phyloP scores from a whole-genome alignment of 352 stramenopile genomes.

The Phytophthora crassamura region DNA sequence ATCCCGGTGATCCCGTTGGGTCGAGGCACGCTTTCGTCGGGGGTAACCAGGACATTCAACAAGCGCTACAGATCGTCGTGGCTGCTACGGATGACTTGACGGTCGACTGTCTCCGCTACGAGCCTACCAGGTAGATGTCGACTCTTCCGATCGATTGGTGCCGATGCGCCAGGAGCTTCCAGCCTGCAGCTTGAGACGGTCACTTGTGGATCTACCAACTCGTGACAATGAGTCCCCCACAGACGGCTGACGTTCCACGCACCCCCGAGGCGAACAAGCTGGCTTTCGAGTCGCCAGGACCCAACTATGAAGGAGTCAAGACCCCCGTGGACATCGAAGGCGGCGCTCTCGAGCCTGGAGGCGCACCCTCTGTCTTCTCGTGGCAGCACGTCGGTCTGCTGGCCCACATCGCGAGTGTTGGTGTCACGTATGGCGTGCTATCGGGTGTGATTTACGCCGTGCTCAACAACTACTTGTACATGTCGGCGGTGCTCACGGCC shows the following conservation, averaged over 20 bases:
- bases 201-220: conserved; percentile 26
- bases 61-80: background rate
- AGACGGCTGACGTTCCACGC: conserved; percentile 5
- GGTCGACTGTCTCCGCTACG: conserved; percentile 10
- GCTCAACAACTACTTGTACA: conserved; percentile 70
- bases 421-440: conserved; percentile 50
- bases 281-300: conserved; percentile 9
- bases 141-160: conserved; percentile 14
- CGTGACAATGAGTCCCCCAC: conserved; percentile 13
- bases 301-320: conserved; percentile 34
- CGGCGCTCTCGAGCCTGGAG: conserved; percentile 46
- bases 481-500: conserved; percentile 51
- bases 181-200: background rate
- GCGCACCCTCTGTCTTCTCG: conserved; percentile 43
- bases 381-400: conserved; percentile 54
- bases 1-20: conserved; percentile 29
- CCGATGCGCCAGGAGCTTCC: background rate
- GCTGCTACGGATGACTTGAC: conserved; percentile 8
- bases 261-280: conserved; percentile 18
- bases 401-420: conserved; percentile 52
- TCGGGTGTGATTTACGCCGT: conserved; percentile 54
- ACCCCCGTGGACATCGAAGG: conserved; percentile 36
- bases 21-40: conserved; percentile 16
- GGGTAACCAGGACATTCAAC: background rate
- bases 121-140: conserved; percentile 10